Base-by-base conservation (phyloP, 2,329 filamentous ascomycete species). In the Aspergillus calidoustus region DNA sequence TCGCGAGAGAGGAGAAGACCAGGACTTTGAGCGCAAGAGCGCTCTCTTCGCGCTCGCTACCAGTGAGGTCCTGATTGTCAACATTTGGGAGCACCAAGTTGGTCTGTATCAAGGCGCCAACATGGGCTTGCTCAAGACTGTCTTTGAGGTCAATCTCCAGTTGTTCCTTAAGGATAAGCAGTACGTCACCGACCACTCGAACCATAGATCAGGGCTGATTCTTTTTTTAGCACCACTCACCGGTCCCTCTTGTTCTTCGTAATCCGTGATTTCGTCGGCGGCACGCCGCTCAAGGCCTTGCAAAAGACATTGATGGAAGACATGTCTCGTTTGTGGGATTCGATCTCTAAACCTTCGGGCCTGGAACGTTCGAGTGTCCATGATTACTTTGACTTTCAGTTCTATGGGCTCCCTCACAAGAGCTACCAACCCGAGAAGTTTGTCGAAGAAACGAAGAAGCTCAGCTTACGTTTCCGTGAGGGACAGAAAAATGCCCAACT, bases 11-110 rank as follows among this genome's bases (percentile, higher is more conserved):
- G 95, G 95, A 66, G 95, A 99, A 78, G 95, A 99, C 75, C 95
- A 99, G 79, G 95, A 99, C 76, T 99, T 99, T 78, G 95, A 99
- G 85, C 87, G 95, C 73, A 99, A 99, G 83, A 97, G 93, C 77
- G 95, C 95, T 25, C 86, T 99, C 22, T 99, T 99, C 80, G 95
- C 95, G 55, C 86, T 99, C 72, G 95, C 95, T 54, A 99, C 95
- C 19, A 98, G 94, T 76, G 95, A 99, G 81, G 94, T 99, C 56
- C 84, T 99, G 70, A 96, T 99, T 74, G 91, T 99, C 78, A 99
- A 99, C 76, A 96, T 99, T 68, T 99, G 95, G 95, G 95, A 99
- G 80, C 94, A 97, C 78, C 95, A 99, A 79, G 95, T 99, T 64
- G 95, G 95, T 52, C 79, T 99, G 77, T 99, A 99, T 76, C 94